These are phyloP conservation scores for Edaphochlamys debaryana DNA, from an alignment of 139 green algal genomes.

Conservation along the genomic window DNA sequence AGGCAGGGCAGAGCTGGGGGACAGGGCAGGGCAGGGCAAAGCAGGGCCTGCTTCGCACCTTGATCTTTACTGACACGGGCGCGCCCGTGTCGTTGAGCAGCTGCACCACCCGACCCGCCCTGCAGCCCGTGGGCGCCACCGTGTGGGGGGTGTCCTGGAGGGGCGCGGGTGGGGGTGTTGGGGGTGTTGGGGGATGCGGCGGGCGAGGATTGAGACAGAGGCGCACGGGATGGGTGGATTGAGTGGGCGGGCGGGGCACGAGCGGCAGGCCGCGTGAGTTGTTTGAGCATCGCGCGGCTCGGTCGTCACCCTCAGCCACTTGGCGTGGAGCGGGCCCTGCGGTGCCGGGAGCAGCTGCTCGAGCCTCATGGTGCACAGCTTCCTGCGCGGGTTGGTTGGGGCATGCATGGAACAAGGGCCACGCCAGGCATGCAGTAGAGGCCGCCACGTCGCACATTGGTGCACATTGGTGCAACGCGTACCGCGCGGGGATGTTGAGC, in stretches of 20 bases:
- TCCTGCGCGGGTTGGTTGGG: not conserved
- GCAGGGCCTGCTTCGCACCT: not conserved
- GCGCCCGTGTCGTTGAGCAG: constrained; percentile 42
- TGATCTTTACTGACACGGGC: constrained; percentile 34
- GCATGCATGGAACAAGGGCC: too few relatives aligned
- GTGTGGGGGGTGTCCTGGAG: constrained; percentile 16
- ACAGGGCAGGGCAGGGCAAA: too few relatives aligned
- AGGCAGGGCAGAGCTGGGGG: not conserved
- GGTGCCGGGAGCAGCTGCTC: constrained; percentile 47
- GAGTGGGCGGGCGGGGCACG: not conserved
- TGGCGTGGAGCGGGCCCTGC: constrained; percentile 48
- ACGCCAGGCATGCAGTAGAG: too few relatives aligned
- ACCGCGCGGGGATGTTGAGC: constrained; percentile 40
- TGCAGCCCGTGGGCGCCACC: constrained; percentile 40
- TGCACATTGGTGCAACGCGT: too few relatives aligned
- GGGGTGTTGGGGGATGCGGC: not conserved
- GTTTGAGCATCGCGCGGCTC: not conserved
- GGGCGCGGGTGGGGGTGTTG: too few relatives aligned
- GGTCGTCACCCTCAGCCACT: constrained; percentile 57
- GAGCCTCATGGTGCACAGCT: constrained; percentile 40
- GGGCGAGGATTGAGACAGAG: not conserved
- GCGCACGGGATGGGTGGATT: not conserved
- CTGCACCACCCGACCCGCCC: constrained; percentile 51
- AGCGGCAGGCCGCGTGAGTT: not conserved
- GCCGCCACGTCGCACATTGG: too few relatives aligned